Base-by-base conservation (phyloP, 192 early-diverging fungal species). In the Umbelopsis vinacea region DNA sequence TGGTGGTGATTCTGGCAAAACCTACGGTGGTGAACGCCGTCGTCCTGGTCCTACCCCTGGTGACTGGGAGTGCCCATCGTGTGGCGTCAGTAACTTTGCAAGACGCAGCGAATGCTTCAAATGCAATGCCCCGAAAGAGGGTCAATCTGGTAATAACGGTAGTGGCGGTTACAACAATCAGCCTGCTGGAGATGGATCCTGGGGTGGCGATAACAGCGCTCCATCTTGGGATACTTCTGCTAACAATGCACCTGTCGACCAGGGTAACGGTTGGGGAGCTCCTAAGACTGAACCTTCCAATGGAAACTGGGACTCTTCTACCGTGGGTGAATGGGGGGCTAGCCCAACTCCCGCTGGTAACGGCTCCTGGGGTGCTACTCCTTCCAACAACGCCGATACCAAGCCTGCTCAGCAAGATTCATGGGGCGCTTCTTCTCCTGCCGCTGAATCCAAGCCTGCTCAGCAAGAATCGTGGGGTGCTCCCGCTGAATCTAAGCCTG, bases 11-110 rank as follows among this genome's bases (percentile, higher is more conserved):
- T 12, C 40, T 43, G 40, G 11, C 11, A 43, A 43, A 4, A 43
- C 5, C 10, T 12, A 24, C 40, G 69, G 66, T n/a, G 46, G 53
- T 17, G 71, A 74, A 46, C 57, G 69, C 52, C 72, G 75, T 38
- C 57, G 69, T 52, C 75, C 66, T 66, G 71, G 38, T 22, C 75
- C 70, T 52, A 52, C 66, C 63, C 66, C 67, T 52, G 77, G 73
- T 33, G 77, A 79, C 38, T 79, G 77, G 77, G 67, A 74, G 38
- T 79, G 77, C 23, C 14, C 77, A 29, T 53, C 73, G 22, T 79
- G 77, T 45, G 52, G 52, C 21, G 66, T 43, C 21, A 63, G 47
- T 26, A 79, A 79, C 70, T 79, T 57, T 68, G 40, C 73, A 33
- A 50, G 70, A 63, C 66, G 77, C 57, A 60, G 40, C 9, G 70